phyloP scores from a whole-genome alignment of 306 rosid genomes.

The Begonia masoniana region DNA sequence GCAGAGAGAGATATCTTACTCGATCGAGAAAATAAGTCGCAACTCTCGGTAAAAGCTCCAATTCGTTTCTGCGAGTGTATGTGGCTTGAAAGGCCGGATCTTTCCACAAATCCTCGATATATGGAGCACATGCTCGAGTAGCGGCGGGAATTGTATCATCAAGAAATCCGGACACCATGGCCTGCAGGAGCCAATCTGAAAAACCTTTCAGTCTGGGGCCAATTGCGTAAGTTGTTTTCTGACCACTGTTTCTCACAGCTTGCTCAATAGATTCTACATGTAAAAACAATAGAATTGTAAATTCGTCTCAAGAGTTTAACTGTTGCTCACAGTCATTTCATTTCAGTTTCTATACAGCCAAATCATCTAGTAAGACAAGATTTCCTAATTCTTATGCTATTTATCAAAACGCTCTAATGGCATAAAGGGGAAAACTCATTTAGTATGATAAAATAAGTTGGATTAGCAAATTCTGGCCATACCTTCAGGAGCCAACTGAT shows the following conservation, averaged over 20 bases:
- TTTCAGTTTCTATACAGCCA: no score
- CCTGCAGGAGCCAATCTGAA: slow-evolving; percentile 55
- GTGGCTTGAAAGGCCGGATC: slow-evolving; percentile 70
- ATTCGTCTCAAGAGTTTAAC: no score
- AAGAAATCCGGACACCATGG: slow-evolving; percentile 33
- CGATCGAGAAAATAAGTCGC: slow-evolving; percentile 56
- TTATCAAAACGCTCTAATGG: no score
- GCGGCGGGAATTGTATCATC: slow-evolving; percentile 51
- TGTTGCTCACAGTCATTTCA: no score
- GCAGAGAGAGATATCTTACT: slow-evolving; percentile 28
- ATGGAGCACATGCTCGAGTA: slow-evolving; percentile 32
- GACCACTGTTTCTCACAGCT: no score
- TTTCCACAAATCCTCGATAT: slow-evolving; percentile 57
- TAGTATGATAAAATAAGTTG: no score
- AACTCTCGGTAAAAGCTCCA: slow-evolving; percentile 52
- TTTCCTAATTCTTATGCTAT: no score
- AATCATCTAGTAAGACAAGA: no score
- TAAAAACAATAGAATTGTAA: no score
- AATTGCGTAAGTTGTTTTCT: slow-evolving; percentile 32
- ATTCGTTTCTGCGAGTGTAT: slow-evolving; percentile 48
- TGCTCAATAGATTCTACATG: no score
- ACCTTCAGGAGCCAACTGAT: slow-evolving; percentile 26
- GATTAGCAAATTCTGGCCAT: no score
- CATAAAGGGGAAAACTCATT: no score
- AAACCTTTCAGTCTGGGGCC: slow-evolving; percentile 34